Percentiles rank a stretch among this genome's conserved stretches.
phyloP scores from a whole-genome alignment of 768 basidiomycete genomes.

The Lyophyllum atratum region DNA sequence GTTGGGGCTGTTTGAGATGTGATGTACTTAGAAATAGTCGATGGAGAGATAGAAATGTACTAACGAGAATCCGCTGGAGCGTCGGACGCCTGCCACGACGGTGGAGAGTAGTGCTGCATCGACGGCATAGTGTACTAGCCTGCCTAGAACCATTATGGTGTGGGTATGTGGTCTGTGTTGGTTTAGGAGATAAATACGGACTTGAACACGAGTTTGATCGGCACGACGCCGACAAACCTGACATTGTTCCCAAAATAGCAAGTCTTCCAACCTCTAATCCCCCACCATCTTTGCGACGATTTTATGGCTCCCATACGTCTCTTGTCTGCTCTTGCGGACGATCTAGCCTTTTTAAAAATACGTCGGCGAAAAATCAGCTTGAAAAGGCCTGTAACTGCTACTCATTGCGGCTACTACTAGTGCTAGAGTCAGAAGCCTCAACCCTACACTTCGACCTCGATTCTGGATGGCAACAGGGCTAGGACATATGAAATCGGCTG shows the following conservation, averaged over 20 bases:
- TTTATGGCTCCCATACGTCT: too few species aligned
- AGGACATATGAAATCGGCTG: too few species aligned
- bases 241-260: not conserved
- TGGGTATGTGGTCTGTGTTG: not conserved
- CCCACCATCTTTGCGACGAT: too few species aligned
- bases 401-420: too few species aligned
- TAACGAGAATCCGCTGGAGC: constrained; percentile 88
- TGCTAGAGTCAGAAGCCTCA: too few species aligned
- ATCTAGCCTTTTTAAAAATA: too few species aligned
- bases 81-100: constrained; percentile 86
- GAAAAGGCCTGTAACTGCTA: too few species aligned
- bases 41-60: constrained; percentile 34
- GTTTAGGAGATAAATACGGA: not conserved
- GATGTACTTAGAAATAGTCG: constrained; percentile 1
- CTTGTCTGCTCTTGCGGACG: too few species aligned
- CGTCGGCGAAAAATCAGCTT: too few species aligned
- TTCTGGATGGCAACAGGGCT: too few species aligned
- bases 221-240: not conserved
- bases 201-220: not conserved
- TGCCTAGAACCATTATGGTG: constrained; percentile 63
- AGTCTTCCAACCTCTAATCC: not conserved
- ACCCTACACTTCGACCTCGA: too few species aligned
- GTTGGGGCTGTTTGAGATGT: constrained; percentile 51
- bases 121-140: constrained; percentile 78
- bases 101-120: constrained; percentile 89